Evolutionary conservation across 1,139 yeast genomes (phyloP), one percentile per base, ranked within the genome.

Genomic region (Pichia sp.): DNA sequence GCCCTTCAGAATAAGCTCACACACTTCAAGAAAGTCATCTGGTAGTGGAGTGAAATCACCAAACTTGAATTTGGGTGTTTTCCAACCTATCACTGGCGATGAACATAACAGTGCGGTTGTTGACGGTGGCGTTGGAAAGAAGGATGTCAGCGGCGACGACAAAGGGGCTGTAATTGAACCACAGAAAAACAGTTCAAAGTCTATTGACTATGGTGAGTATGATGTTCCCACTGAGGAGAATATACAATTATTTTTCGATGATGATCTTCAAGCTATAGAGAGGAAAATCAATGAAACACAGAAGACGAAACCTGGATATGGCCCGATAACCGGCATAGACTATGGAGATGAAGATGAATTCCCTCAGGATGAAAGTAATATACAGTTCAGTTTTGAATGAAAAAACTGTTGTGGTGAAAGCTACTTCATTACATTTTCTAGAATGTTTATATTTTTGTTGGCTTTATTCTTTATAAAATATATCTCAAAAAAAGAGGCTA

Each of bases 301-400:
- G 34, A 51, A 50, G 8, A 45, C 32, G 15, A 48, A 53, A 8
- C 30, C 60, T 1, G 62, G 61, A 3, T 58, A 53, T 51, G 61
- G 61, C 2, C 55, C 59, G 8, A 50, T 42, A 5, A 53, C 56
- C 4, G 61, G 55, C 2, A 55, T 64, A 16, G 63, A 65, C 54
- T 67, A 66, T 49, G 68, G 60, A 7, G 70, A 67, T 52, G 67
- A 63, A 29, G 64, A 62, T 15, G 70, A 66, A 52, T 66, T 66
- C 44, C 69, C 69, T 15, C 54, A 56, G 8, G 68, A 66, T 54
- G 70, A 67, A 50, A 62, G 63, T 31, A 53, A 63, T 34, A n/a
- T 67, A 23, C 57, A 61, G 34, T 54, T 66, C 38, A 61, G 65
- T n/a, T 65, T 66, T 54, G 59, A 64, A 26, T 66, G 38, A 16